A percentile compares a stretch with the other conserved stretches of the same genome.
Evolutionary conservation across 139 green algal species (phyloP).

Genomic region (Limnomonas spitsbergensis): DNA sequence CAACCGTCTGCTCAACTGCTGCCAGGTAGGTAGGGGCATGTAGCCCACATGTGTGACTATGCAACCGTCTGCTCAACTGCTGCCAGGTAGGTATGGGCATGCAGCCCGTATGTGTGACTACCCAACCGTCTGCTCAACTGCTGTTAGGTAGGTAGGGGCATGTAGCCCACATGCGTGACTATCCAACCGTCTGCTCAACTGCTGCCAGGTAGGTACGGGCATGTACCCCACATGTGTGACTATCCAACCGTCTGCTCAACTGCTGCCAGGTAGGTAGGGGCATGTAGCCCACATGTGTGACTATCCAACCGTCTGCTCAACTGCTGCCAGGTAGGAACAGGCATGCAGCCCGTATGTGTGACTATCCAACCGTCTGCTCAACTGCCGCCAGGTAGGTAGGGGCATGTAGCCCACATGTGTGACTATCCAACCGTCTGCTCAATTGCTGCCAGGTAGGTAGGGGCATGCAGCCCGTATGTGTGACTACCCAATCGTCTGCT

Average conservation of each 20-base stretch:
- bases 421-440: conserved; percentile 62
- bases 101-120: too few species aligned
- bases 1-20: conserved; percentile 58
- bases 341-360: too few species aligned
- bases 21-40: conserved; percentile 4
- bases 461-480: too few species aligned
- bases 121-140: conserved; percentile 60
- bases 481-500: conserved; percentile 63
- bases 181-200: conserved; percentile 60
- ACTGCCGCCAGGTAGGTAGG: conserved; percentile 16
- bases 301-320: conserved; percentile 65
- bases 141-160: neutral
- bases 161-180: too few species aligned
- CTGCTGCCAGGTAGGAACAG: neutral
- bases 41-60: too few species aligned
- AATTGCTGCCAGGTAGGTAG: conserved; percentile 27
- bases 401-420: too few species aligned
- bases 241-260: conserved; percentile 64
- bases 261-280: neutral
- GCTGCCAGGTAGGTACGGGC: neutral
- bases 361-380: conserved; percentile 64
- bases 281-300: too few species aligned
- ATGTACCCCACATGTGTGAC: too few species aligned
- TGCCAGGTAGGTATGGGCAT: neutral
- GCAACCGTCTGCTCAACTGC: conserved; percentile 59